Evolutionary conservation across 2,329 filamentous ascomycete genomes (phyloP).

Genomic region (Exophiala mesophila): DNA sequence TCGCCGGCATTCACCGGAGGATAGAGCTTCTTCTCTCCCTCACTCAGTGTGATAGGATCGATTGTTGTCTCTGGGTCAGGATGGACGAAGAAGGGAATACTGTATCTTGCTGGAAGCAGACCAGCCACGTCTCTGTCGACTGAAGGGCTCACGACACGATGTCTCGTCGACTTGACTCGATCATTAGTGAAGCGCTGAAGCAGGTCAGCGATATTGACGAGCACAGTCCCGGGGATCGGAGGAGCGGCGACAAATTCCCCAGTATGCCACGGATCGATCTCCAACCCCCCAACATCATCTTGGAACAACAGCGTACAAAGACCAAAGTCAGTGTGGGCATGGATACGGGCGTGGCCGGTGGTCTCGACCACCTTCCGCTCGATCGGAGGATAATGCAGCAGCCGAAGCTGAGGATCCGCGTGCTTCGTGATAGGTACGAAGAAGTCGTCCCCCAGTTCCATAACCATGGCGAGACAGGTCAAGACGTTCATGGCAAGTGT

Average conservation of each 20-base stretch:
- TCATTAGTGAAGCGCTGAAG: slow-evolving; percentile 51
- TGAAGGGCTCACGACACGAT: slow-evolving; percentile 37
- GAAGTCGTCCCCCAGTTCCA: slow-evolving; percentile 50
- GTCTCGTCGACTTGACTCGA: slow-evolving; percentile 48
- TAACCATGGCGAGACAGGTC: slow-evolving; percentile 50
- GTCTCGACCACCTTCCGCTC: slow-evolving; percentile 24
- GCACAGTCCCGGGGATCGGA: slow-evolving; percentile 43
- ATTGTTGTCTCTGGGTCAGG: slow-evolving; percentile 25
- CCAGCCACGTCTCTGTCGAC: slow-evolving; percentile 19
- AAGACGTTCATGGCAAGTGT: slow-evolving; percentile 49
- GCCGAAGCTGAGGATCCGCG: slow-evolving; percentile 36
- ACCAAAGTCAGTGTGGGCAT: slow-evolving; percentile 40
- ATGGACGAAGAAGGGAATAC: slow-evolving; percentile 32
- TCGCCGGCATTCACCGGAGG: slow-evolving; percentile 19
- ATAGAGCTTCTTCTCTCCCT: slow-evolving; percentile 15
- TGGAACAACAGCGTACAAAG: slow-evolving; percentile 47
- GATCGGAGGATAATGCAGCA: slow-evolving; percentile 34
- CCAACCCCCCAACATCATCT: slow-evolving; percentile 44
- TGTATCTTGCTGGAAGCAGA: slow-evolving; percentile 26
- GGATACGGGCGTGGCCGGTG: slow-evolving; percentile 18
- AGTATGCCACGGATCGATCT: slow-evolving; percentile 33
- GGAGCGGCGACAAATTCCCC: slow-evolving; percentile 22
- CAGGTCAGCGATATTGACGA: slow-evolving; percentile 52
- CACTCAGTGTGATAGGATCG: slow-evolving; percentile 14
- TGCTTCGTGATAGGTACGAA: slow-evolving; percentile 52